phyloP scores from a whole-genome alignment of 352 stramenopile species.

The Globisporangium irregulare region DNA sequence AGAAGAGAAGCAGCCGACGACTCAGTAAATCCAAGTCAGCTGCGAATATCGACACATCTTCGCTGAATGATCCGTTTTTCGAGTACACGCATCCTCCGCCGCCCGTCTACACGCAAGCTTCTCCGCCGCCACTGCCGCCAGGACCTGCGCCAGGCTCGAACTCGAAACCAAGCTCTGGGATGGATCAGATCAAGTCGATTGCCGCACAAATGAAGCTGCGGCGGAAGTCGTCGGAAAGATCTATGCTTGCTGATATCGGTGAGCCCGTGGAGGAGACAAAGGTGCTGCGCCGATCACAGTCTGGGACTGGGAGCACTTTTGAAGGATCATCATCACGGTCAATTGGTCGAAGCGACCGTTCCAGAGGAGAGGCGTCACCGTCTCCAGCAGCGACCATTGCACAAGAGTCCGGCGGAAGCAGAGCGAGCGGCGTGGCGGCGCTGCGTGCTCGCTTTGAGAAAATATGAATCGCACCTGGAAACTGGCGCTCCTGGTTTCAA shows the following conservation, averaged over 20 bases:
- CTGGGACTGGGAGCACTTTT: constrained; percentile 3
- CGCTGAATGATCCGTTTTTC: constrained; percentile 9
- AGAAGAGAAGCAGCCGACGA: constrained; percentile 29
- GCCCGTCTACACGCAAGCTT: not conserved
- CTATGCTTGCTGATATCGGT: not conserved
- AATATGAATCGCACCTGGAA: constrained; percentile 21
- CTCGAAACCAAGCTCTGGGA: constrained; percentile 13
- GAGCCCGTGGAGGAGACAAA: constrained; percentile 4
- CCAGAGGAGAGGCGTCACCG: constrained; percentile 9
- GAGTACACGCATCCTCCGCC: constrained; percentile 1
- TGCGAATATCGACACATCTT: constrained; percentile 61
- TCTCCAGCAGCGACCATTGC: not conserved
- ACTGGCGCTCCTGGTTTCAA: constrained; percentile 17
- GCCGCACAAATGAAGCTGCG: constrained; percentile 76
- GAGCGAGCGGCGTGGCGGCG: constrained; percentile 51
- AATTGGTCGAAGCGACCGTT: not conserved
- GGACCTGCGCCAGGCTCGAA: not conserved
- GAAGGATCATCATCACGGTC: not conserved
- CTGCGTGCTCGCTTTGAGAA: constrained; percentile 76
- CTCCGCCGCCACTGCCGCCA: constrained; percentile 3
- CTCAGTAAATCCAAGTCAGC: constrained; percentile 51
- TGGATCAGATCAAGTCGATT: constrained; percentile 74
- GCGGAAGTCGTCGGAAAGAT: constrained; percentile 22
- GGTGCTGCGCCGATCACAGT: constrained; percentile 9
- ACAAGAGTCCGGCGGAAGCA: constrained; percentile 17